Evolutionary conservation across 2,329 filamentous ascomycete species (phyloP), one percentile per base, ranked within the genome.

Genomic region (Podosphaera aphanis): DNA sequence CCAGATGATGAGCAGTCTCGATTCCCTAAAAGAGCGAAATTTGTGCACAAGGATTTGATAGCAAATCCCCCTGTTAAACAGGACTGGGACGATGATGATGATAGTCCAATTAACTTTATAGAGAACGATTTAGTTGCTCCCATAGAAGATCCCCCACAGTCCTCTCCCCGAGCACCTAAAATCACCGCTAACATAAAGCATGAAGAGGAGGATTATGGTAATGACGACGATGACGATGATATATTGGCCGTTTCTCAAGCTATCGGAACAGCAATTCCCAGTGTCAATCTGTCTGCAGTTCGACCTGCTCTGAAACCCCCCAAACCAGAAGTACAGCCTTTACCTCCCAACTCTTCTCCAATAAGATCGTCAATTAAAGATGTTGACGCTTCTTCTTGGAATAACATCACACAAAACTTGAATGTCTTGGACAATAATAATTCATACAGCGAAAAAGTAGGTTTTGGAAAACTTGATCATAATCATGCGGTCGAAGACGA

Each of bases 401-500:
- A 85, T 53, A 71, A 82, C 47, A 76, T 98, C 41, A 86, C 82
- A 6, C 76, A 77, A 56, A 88, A 79, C 55, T 69, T 98, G 50
- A 93, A 93, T 54, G 78, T 94, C 33, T 69, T 90, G 52, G 84
- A 73, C 60, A 80, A 72, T 60, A 80, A 72, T 60, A 84, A 77
- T 56, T 77, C 83, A 3, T 66, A 71, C 3, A 60, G 73, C 2
- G 79, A 84, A 51, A 65, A 67, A 29, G 66, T 66, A 21, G 69
- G 66, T 7, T 73, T 83, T 51, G 85, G 85, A 36, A 98, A 95
- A 62, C 70, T 94, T 43, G 76, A 79, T 51, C 71, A 83, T 48
- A 74, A 80, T 50, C 80, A 93, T 61, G 85, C 83, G n/a, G 64
- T 93, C n/a, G 88, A 95, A 60, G 77, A 83, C 50, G 86, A 98